These are phyloP conservation scores for Paramecium primaurelia DNA, from an alignment of 73 alveolate species.

Conservation along the genomic window DNA sequence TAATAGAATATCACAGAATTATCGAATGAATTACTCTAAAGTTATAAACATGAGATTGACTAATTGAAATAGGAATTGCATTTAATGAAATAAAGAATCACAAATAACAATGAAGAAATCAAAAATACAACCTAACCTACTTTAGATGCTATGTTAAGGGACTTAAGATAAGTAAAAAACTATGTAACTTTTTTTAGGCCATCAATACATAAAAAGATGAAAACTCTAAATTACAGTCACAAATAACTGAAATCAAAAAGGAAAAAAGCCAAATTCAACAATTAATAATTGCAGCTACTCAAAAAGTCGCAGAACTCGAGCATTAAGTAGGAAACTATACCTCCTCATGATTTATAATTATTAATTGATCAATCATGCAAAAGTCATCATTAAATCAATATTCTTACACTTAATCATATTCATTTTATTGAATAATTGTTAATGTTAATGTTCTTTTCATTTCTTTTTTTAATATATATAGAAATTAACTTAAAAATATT, in stretches of 20 bases:
- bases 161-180: conserved; percentile 21
- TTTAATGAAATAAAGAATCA: conserved; percentile 27
- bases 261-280: conserved; percentile 12
- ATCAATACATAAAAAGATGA: conserved; percentile 44
- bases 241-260: conserved; percentile 32
- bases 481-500: no score
- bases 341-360: conserved; percentile 12
- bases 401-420: not conserved
- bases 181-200: not conserved
- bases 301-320: conserved; percentile 47
- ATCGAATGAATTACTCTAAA: conserved; percentile 20
- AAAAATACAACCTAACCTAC: conserved; percentile 47
- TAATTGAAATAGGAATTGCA: conserved; percentile 38
- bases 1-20: conserved; percentile 27
- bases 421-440: not conserved
- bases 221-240: conserved; percentile 24
- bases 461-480: no score
- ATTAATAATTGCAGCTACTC: conserved; percentile 25
- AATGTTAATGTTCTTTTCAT: not conserved
- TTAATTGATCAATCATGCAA: not conserved
- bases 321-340: conserved; percentile 53
- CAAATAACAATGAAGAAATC: conserved; percentile 46
- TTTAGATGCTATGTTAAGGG: conserved; percentile 50
- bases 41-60: conserved; percentile 38
- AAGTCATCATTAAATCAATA: not conserved